Evolutionary conservation across 2,329 filamentous ascomycete species (phyloP).

Genomic region (Pyricularia pennisetigena): DNA sequence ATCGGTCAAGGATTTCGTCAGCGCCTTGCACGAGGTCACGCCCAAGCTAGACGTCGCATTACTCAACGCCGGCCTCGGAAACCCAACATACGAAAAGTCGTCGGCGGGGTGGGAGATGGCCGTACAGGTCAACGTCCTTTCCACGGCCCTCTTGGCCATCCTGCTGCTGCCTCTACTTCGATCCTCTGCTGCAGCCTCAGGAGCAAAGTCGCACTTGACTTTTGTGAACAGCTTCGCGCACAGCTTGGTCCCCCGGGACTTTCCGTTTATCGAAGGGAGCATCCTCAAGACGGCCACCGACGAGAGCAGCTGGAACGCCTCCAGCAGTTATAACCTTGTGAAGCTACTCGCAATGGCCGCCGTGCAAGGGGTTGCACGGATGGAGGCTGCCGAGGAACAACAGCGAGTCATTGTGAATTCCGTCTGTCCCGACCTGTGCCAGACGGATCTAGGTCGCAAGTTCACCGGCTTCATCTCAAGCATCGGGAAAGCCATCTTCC

Average conservation of each 20-base stretch:
- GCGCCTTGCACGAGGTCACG: neutral
- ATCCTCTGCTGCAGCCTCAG: conserved; percentile 6
- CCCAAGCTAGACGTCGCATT: conserved; percentile 4
- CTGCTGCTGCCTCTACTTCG: conserved; percentile 27
- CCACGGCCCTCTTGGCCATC: conserved; percentile 28
- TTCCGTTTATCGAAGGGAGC: neutral
- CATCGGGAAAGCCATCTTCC: neutral
- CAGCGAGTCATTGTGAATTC: conserved; percentile 7
- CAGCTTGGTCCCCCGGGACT: neutral
- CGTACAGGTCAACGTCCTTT: conserved; percentile 32
- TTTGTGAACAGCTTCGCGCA: conserved; percentile 10
- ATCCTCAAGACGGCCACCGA: conserved; percentile 4
- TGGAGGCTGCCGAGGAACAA: neutral
- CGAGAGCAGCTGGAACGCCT: conserved; percentile 1
- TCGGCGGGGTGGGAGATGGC: conserved; percentile 27
- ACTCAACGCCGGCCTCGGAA: conserved; percentile 6
- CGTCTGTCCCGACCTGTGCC: conserved; percentile 5
- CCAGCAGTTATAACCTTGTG: conserved; percentile 3
- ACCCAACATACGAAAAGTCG: neutral
- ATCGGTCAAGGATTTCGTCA: conserved; percentile 9
- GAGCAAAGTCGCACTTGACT: conserved; percentile 29
- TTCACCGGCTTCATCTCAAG: neutral
- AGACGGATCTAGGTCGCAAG: conserved; percentile 7
- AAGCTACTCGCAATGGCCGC: conserved; percentile 8
- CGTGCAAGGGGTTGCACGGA: neutral